Evolutionary conservation across 805 yeast genomes (phyloP).

Genomic region (Saturnispora bothae): DNA sequence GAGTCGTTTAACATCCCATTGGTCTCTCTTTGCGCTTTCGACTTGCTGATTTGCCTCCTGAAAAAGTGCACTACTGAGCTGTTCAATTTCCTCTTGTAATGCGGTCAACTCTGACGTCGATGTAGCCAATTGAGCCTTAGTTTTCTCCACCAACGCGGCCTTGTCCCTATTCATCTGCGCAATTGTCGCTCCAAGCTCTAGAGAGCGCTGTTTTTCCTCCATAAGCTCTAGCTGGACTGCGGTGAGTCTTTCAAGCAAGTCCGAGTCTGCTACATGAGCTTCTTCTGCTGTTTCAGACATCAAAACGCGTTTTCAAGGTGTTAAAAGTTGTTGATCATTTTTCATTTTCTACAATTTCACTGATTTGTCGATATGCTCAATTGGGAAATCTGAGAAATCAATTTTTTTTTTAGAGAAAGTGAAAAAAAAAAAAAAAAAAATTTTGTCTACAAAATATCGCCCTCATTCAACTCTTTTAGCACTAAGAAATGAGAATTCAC

Average conservation of each 20-base stretch:
- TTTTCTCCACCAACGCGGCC: conserved; percentile 5
- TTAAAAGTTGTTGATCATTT: no score
- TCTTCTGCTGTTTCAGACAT: background rate
- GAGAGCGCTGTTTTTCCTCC: background rate
- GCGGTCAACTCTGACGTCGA: conserved; percentile 38
- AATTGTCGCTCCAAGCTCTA: conserved; percentile 12
- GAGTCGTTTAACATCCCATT: conserved; percentile 47
- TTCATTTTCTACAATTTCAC: no score
- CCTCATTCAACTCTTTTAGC: no score
- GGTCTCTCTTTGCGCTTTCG: conserved; percentile 61
- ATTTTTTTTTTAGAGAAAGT: background rate
- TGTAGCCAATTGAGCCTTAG: conserved; percentile 2
- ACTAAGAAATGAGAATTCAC: conserved; percentile 70
- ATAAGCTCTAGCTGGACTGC: background rate
- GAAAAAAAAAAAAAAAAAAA: background rate
- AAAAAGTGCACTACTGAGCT: conserved; percentile 63
- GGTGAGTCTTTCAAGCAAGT: background rate
- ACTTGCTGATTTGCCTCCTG: conserved; percentile 84
- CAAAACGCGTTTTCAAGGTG: no score
- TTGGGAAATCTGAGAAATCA: no score
- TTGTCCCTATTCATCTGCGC: conserved; percentile 26
- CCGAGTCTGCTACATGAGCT: background rate
- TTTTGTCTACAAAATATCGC: no score
- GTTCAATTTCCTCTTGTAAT: conserved; percentile 68
- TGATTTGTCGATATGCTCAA: no score